Evolutionary conservation across 306 rosid genomes (phyloP), one percentile per base, ranked within the genome.

Genomic region (Boehmeria nivea): DNA sequence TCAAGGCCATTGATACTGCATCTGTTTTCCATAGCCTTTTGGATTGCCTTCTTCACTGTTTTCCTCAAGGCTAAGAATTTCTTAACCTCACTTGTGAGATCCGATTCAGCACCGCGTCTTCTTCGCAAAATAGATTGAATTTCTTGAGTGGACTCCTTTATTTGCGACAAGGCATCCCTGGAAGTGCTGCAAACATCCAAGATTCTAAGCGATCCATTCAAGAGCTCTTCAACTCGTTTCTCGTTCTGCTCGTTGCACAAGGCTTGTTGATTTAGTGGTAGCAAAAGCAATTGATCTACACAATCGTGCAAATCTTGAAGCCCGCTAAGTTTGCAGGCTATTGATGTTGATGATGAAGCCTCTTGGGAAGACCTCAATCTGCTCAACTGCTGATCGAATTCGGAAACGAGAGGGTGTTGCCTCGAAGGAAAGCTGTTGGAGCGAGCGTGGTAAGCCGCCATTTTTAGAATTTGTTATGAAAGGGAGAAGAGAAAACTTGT

Each of bases 391-490:
- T 70, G 72, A 11, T 78, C 65, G 26, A 71, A 52, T 33, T 66
- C 66, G 23, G 51, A 22, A 56, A 74, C 18, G 26, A 67, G 25
- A 11, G 81, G 81, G 58, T 78, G 77, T 18, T 79, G 65, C 49
- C 69, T 71, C 1, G 72, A 65, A 1, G 84, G 84, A 25, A 70
- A 66, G 67, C 78, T 78, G 65, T 70, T 67, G 1, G 80, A 74
- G 45, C 78, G 84, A 39, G 48, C 26, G 12, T 78, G 77, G 64
- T 53, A 45, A 33, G 67, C 48, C 39, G 65, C 64, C 54, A 59
- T 59, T 44, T 44, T 44, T 5, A 3, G 18, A 17, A 25, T 10
- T 3, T 10, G 12, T 40, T 11, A 11, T 33, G 38, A 40, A 3
- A 12, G 28, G 13, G 43, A 54, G 38, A 7, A 12, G 23, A 24